Base-by-base conservation (phyloP, 2,329 filamentous ascomycete species). In the Apiospora koreana region DNA sequence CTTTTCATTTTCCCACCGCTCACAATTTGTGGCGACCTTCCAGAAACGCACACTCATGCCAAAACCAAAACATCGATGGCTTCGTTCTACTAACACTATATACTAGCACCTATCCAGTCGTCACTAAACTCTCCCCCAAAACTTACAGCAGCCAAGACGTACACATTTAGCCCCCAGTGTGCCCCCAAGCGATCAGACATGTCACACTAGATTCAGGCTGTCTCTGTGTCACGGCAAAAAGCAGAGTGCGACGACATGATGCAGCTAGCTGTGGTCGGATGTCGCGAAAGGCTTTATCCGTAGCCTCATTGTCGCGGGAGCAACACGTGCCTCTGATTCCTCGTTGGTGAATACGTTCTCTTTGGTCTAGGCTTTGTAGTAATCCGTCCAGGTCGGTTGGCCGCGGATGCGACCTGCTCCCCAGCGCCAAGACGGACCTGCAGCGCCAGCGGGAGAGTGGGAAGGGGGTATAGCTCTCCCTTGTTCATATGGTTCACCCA, bases 141-240 rank as follows among this genome's bases (percentile, higher is more conserved):
- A 18, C 7, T 3, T 58, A 14, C 2, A 28, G 48, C 16, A 14
- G 16, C 16, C 50, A 21, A 31, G 25, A 35, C 25, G 25, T 21
- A n/a, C 10, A n/a, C 18, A 38, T 62, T 62, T 35, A n/a, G 54
- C 54, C 54, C 54, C 54, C 54, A 62, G 35, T 10, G 50, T 3
- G 7, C 16, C 50, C 48, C 50, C 16, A 58, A 31, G 28, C 21
- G 50, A 58, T 58, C 50, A 58, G 50, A 35, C 50, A 8, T 35
- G 50, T 58, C 35, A 35, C 50, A 58, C 50, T 58, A n/a, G 54
- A 62, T 62, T 62, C 54, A 62, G 54, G 31, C 8, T 62, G 54
- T 38, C 31, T 62, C 54, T 38, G 54, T 62, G 28, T 38, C 28
- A 62, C 31, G 54, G 54, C 4, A 23, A 38, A 35, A 62, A 18